A percentile compares a stretch with the other conserved stretches of the same genome.
Conservation (phyloP, 2,329 filamentous ascomycete genomes). For the Hypoxylon rubiginosum region DNA sequence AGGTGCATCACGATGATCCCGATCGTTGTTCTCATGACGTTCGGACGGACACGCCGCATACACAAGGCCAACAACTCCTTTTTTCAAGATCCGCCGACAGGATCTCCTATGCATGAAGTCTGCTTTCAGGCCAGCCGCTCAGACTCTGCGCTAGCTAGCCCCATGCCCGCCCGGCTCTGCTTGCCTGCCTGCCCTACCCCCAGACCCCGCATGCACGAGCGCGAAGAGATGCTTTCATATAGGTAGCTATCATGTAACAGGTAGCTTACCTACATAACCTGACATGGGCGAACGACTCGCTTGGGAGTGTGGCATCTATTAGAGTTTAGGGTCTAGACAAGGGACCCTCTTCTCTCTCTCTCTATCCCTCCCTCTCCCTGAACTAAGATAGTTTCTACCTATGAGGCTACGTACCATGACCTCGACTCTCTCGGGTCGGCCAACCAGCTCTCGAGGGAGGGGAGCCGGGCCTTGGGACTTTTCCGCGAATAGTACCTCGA, state of each 20-base stretch:
- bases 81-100: constrained; percentile 31
- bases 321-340: constrained; percentile 17
- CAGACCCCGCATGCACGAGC: constrained; percentile 33
- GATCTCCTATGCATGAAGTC: constrained; percentile 36
- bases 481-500: constrained; percentile 1
- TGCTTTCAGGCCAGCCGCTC: constrained; percentile 20
- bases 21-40: constrained; percentile 8
- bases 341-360: constrained; percentile 16
- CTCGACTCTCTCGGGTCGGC: constrained; percentile 24
- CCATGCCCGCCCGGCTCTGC: constrained; percentile 21
- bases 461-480: neutral
- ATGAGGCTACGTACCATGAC: constrained; percentile 35
- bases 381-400: constrained; percentile 13
- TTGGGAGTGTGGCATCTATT: constrained; percentile 25
- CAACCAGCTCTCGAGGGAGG: constrained; percentile 28
- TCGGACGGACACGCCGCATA: constrained; percentile 14
- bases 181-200: constrained; percentile 11
- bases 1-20: neutral
- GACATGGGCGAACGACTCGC: constrained; percentile 12
- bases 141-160: constrained; percentile 19
- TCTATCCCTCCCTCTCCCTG: neutral
- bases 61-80: neutral
- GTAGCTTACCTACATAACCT: neutral
- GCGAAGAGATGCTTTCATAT: neutral
- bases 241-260: neutral